Evolutionary conservation across 2,329 filamentous ascomycete species (phyloP).

Genomic region (Emergomyces pasteurianus): DNA sequence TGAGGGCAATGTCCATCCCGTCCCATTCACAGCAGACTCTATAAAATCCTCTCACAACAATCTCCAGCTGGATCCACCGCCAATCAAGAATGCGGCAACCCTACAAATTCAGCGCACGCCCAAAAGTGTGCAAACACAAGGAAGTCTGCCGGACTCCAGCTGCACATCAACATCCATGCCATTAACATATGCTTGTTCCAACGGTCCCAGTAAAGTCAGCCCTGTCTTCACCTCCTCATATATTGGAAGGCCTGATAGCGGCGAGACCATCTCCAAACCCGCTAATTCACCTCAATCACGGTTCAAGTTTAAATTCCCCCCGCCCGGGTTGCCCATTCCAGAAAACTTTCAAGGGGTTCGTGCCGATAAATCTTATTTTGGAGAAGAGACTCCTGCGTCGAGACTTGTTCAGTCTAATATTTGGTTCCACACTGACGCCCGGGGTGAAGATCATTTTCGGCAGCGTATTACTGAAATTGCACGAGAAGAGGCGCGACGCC

Average conservation of each 20-base stretch:
- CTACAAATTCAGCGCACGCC: neutral
- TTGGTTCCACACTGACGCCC: conserved; percentile 8
- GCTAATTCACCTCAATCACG: neutral
- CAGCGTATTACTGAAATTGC: conserved; percentile 5
- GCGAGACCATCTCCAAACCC: neutral
- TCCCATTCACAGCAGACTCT: neutral
- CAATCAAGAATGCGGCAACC: neutral
- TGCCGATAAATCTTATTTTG: neutral
- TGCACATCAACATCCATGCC: neutral
- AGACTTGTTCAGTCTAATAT: conserved; percentile 6
- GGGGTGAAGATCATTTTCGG: conserved; percentile 4
- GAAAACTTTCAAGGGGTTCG: neutral
- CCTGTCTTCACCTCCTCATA: neutral
- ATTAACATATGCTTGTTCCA: neutral
- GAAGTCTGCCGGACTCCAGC: neutral
- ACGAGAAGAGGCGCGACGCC: conserved; percentile 1
- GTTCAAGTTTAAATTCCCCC: conserved; percentile 2
- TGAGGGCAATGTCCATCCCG: too few relatives aligned
- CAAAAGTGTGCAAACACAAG: neutral
- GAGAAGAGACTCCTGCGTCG: neutral
- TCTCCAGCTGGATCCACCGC: neutral
- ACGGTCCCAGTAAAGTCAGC: neutral
- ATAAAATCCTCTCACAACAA: neutral
- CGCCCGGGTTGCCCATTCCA: conserved; percentile 5
- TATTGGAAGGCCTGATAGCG: too few relatives aligned